Base-by-base conservation (phyloP, 1,284 basidiomycete species). In the Papiliotrema laurentii region DNA sequence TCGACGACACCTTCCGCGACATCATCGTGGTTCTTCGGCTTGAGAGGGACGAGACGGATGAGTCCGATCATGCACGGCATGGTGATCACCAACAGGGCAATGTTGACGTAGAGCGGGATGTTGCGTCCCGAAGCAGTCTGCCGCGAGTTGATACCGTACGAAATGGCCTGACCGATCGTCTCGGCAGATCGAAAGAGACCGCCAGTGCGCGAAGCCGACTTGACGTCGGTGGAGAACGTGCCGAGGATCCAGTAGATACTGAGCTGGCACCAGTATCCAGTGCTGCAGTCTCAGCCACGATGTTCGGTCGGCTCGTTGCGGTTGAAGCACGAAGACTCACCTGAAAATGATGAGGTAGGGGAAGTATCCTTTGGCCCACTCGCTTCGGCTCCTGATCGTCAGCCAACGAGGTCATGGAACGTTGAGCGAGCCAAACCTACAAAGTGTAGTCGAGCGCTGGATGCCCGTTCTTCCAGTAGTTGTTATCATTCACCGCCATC, bases 161-260 rank as follows among this genome's bases (percentile, higher is more conserved):
- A 41, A 37, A 55, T 38, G 10, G 55, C 54, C 27, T 54, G 49
- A n/a, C 58, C 58, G n/a, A 46, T 44, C 4, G 63, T 56, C 46
- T 65, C 60, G 45, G 60, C 61, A 4, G 50, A 37, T 26, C 60
- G 39, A 48, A 65, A 65, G 10, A 63, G 47, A 44, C 60, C 60
- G 30, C 60, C 63, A 7, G 56, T 60, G 22, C 59, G 45, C 4
- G 60, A 54, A 16, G 49, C 39, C 9, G 54, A 44, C 28, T 55
- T 55, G 51, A 54, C 49, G 46, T 61, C 56, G 45, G 56, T 51
- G 6, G 56, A 56, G 40, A 61, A 64, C n/a, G 53, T 54, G 33
- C 60, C 60, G 34, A 63, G 50, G 43, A 61, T 41, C 57, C 57
- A 61, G 52, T 63, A 63, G 30, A 61, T 45, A 21, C 27, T 50